Evolutionary conservation across 2,329 filamentous ascomycete genomes (phyloP).

Genomic region (Neofusicoccum laricinum): DNA sequence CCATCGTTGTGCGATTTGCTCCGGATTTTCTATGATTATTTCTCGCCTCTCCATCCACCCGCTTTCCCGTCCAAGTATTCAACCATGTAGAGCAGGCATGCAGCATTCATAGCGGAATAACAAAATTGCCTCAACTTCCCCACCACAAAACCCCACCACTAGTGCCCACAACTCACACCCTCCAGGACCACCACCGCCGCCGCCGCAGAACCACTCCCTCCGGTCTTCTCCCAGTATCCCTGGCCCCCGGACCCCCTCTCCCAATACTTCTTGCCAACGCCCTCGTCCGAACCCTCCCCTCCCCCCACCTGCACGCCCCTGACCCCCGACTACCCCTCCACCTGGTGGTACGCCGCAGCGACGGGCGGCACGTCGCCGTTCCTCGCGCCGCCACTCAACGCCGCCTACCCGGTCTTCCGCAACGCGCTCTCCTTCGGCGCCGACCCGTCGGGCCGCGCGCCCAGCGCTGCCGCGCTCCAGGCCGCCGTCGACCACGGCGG

Average conservation of each 20-base stretch:
- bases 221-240: background rate
- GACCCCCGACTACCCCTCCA: background rate
- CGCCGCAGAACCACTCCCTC: background rate
- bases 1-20: too few relatives aligned
- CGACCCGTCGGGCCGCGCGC: slow-evolving; percentile 30
- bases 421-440: slow-evolving; percentile 33
- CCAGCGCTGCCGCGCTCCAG: slow-evolving; percentile 24
- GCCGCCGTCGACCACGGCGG: slow-evolving; percentile 5
- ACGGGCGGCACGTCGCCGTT: slow-evolving; percentile 4
- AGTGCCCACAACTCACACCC: too few relatives aligned
- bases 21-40: too few relatives aligned
- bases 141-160: too few relatives aligned
- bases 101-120: too few relatives aligned
- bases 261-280: background rate
- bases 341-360: background rate
- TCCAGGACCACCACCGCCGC: background rate
- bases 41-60: too few relatives aligned
- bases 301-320: background rate
- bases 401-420: slow-evolving; percentile 31
- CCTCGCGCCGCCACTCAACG: background rate
- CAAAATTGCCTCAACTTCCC: too few relatives aligned
- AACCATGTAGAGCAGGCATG: too few relatives aligned
- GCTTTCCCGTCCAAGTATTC: too few relatives aligned
- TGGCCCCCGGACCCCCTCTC: background rate
- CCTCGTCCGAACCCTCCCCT: background rate